These are phyloP conservation scores for Malassezia caprae DNA, from an alignment of 1,284 basidiomycete species.

Conservation along the genomic window DNA sequence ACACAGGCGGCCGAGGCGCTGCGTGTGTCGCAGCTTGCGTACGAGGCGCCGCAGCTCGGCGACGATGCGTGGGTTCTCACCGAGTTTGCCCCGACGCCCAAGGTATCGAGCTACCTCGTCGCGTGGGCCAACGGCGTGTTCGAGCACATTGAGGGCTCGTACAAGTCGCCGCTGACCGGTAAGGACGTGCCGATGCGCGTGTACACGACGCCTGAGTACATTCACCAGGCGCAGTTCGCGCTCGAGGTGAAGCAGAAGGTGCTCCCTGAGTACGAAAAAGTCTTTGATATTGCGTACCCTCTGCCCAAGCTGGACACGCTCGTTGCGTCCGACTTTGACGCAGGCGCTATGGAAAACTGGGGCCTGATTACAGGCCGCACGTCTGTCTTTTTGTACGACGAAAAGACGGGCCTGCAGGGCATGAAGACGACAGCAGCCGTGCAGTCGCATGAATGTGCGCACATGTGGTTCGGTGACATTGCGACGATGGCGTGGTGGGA, in stretches of 20 bases:
- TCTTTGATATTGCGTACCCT: slow-evolving; percentile 75
- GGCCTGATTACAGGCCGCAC: slow-evolving; percentile 80
- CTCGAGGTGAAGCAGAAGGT: slow-evolving; percentile 78
- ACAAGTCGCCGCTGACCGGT: slow-evolving; percentile 68
- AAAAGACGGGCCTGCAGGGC: slow-evolving; percentile 62
- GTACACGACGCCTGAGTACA: slow-evolving; percentile 68
- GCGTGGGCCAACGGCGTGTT: slow-evolving; percentile 81
- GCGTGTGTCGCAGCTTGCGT: slow-evolving; percentile 57
- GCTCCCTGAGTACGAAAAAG: slow-evolving; percentile 76
- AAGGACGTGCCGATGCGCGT: slow-evolving; percentile 70
- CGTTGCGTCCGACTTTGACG: slow-evolving; percentile 63
- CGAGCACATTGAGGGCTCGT: slow-evolving; percentile 62
- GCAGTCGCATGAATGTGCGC: slow-evolving; percentile 63
- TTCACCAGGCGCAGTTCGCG: slow-evolving; percentile 63
- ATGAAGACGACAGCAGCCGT: slow-evolving; percentile 68
- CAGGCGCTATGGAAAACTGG: slow-evolving; percentile 81
- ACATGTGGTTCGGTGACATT: slow-evolving; percentile 66
- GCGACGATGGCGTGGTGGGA: slow-evolving; percentile 87
- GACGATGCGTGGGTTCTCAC: slow-evolving; percentile 35
- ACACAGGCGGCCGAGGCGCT: slow-evolving; percentile 17
- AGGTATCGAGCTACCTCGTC: slow-evolving; percentile 80
- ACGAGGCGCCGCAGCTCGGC: slow-evolving; percentile 53
- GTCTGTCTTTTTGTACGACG: slow-evolving; percentile 67
- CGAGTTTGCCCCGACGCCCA: slow-evolving; percentile 33
- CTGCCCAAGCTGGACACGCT: slow-evolving; percentile 60